A percentile compares a stretch with the other conserved stretches of the same genome.
phyloP scores from a whole-genome alignment of 495 filamentous ascomycete species.

The Aspergillus cavernicola region DNA sequence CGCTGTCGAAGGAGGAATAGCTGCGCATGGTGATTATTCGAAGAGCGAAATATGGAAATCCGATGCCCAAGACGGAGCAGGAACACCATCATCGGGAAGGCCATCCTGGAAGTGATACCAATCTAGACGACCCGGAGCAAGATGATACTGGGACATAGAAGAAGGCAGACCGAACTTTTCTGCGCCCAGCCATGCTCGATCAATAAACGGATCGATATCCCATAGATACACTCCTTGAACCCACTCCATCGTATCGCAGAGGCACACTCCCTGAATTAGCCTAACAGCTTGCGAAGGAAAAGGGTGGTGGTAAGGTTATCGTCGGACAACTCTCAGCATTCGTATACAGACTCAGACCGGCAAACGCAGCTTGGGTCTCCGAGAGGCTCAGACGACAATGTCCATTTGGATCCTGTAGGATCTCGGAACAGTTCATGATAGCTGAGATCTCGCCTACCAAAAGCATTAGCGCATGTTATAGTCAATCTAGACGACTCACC shows the following conservation, averaged over 20 bases:
- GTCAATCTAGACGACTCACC: too few relatives aligned
- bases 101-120: too few relatives aligned
- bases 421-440: constrained; percentile 48
- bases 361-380: constrained; percentile 40
- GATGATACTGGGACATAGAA: too few relatives aligned
- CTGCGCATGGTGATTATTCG: too few relatives aligned
- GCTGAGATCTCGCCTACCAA: constrained; percentile 48
- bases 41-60: too few relatives aligned
- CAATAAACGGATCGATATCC: background rate
- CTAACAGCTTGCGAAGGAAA: too few relatives aligned
- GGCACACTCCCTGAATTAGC: background rate
- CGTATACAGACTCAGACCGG: constrained; percentile 49
- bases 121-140: too few relatives aligned
- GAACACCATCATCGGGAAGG: too few relatives aligned
- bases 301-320: constrained; percentile 24
- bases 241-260: background rate
- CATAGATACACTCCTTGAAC: background rate
- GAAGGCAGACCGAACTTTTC: too few relatives aligned
- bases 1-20: too few relatives aligned
- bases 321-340: constrained; percentile 57
- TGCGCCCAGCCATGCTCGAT: background rate
- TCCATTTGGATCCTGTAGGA: constrained; percentile 43
- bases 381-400: constrained; percentile 37
- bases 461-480: too few relatives aligned
- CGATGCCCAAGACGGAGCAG: too few relatives aligned